Evolutionary conservation across 2,329 filamentous ascomycete species (phyloP).

Genomic region (Alternaria sp.): DNA sequence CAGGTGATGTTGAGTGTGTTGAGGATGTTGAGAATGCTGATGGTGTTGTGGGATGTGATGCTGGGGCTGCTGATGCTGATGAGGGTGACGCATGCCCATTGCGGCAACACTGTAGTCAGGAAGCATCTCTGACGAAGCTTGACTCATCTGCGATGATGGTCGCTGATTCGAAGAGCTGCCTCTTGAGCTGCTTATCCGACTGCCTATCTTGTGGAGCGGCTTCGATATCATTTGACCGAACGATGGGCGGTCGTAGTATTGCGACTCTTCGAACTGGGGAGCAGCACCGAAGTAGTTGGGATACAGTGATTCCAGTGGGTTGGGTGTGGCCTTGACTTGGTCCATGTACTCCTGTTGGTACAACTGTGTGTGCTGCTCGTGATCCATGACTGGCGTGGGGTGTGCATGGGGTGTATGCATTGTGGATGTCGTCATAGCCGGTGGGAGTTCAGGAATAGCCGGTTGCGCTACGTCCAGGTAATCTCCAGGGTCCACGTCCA

Average conservation of each 20-base stretch:
- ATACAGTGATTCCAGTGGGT: slow-evolving; percentile 42
- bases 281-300: slow-evolving; percentile 46
- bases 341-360: slow-evolving; percentile 34
- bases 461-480: slow-evolving; percentile 38
- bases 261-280: slow-evolving; percentile 45
- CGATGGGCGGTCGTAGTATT: slow-evolving; percentile 45
- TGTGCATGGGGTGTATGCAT: slow-evolving; percentile 27
- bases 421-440: slow-evolving; percentile 23
- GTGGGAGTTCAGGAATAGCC: slow-evolving; percentile 35
- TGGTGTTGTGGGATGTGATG: slow-evolving; percentile 23
- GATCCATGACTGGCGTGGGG: slow-evolving; percentile 25
- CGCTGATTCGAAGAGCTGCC: slow-evolving; percentile 31
- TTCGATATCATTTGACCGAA: slow-evolving; percentile 45
- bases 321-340: slow-evolving; percentile 33
- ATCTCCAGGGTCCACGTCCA: slow-evolving; percentile 45
- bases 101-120: slow-evolving; percentile 28
- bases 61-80: slow-evolving; percentile 22
- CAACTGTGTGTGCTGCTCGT: slow-evolving; percentile 25
- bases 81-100: slow-evolving; percentile 29
- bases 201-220: slow-evolving; percentile 43
- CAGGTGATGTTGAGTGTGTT: slow-evolving; percentile 30
- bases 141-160: slow-evolving; percentile 31
- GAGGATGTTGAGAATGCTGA: slow-evolving; percentile 11
- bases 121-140: slow-evolving; percentile 26
- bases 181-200: slow-evolving; percentile 32